These are phyloP conservation scores for Chalara sp. DNA, from an alignment of 2,329 filamentous ascomycete species.

Conservation along the genomic window DNA sequence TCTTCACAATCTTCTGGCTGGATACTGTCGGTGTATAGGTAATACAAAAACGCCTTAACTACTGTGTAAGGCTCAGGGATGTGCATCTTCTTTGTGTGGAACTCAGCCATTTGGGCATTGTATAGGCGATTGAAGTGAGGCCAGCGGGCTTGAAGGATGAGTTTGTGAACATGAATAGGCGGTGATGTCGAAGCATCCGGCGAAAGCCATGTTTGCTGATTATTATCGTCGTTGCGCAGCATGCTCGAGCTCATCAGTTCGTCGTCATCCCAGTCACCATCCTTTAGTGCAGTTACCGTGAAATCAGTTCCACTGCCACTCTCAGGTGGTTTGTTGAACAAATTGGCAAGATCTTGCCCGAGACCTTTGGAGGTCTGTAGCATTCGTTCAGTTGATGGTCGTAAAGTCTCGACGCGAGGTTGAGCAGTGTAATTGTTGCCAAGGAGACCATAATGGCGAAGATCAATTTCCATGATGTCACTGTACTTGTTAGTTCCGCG, in stretches of 20 bases:
- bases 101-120: constrained; percentile 92
- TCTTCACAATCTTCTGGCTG: constrained; percentile 49
- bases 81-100: constrained; percentile 95
- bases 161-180: constrained; percentile 89
- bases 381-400: constrained; percentile 36
- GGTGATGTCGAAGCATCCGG: constrained; percentile 61
- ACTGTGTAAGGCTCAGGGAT: constrained; percentile 94
- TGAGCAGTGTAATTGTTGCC: constrained; percentile 66
- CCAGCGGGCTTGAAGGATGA: constrained; percentile 93
- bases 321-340: constrained; percentile 83
- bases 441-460: constrained; percentile 84
- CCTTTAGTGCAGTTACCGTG: constrained; percentile 78
- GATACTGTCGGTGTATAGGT: constrained; percentile 94
- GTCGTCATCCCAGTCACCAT: constrained; percentile 63
- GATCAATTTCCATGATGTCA: constrained; percentile 88
- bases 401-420: constrained; percentile 40
- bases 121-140: constrained; percentile 92
- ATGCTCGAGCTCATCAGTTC: constrained; percentile 44
- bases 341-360: constrained; percentile 75
- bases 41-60: constrained; percentile 91
- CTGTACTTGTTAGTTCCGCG: constrained; percentile 27
- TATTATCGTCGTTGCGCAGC: constrained; percentile 36
- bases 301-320: constrained; percentile 85
- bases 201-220: constrained; percentile 45
- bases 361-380: constrained; percentile 60